These are phyloP conservation scores for Miscanthus lutarioriparius DNA, from an alignment of 176 grass and related monocot genomes.

Conservation along the genomic window DNA sequence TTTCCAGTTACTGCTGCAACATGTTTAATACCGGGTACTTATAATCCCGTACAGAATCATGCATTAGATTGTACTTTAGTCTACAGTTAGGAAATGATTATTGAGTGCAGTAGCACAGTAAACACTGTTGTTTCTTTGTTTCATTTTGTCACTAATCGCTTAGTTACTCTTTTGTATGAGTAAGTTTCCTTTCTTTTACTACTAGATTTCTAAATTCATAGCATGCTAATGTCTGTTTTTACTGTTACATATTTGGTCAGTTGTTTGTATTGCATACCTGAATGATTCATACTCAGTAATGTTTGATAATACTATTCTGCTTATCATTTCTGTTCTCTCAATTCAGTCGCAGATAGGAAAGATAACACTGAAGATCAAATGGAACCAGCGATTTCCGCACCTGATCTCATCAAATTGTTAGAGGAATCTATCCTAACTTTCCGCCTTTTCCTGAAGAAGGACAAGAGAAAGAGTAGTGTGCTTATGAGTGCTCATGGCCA, in stretches of 20 bases:
- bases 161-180: not conserved
- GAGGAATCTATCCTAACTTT: conserved; percentile 94
- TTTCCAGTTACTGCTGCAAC: not conserved
- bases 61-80: conserved; percentile 17
- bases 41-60: not conserved
- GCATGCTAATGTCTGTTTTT: not conserved
- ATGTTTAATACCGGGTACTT: not conserved
- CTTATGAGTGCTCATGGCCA: conserved; percentile 57
- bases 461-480: conserved; percentile 77
- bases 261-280: conserved; percentile 7
- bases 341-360: conserved; percentile 58
- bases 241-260: not conserved
- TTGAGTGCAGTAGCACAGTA: not conserved
- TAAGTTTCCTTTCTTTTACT: not conserved
- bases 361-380: conserved; percentile 48
- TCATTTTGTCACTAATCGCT: not conserved
- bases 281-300: not conserved
- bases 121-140: not conserved
- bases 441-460: conserved; percentile 79
- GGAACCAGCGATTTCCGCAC: conserved; percentile 55
- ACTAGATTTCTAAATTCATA: not conserved
- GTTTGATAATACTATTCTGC: not conserved
- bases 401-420: conserved; percentile 76
- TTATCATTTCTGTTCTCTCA: conserved; percentile 10
- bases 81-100: not conserved